A percentile compares a stretch with the other conserved stretches of the same genome.
phyloP scores from a whole-genome alignment of 345 rosid species.

The Brassica juncea region DNA sequence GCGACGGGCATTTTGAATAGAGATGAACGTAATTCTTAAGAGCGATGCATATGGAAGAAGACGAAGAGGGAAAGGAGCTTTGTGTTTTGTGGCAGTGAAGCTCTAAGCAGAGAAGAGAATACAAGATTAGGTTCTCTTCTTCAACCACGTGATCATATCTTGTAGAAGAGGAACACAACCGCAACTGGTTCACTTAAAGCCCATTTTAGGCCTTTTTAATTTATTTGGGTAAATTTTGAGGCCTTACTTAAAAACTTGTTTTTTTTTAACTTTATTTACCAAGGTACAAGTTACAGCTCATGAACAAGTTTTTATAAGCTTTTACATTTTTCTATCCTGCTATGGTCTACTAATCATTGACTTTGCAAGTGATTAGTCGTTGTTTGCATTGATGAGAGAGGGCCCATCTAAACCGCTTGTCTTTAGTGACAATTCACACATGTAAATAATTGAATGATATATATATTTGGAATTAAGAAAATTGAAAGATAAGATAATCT shows the following conservation, averaged over 20 bases:
- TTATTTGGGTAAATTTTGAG: background rate
- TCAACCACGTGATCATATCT: background rate
- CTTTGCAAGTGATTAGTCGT: constrained; percentile 4
- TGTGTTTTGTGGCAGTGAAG: constrained; percentile 36
- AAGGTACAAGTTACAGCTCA: background rate
- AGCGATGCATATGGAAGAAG: constrained; percentile 23
- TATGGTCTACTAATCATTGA: constrained; percentile 6
- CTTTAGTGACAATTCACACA: constrained; percentile 21
- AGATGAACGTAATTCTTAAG: background rate
- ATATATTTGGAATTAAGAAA: background rate
- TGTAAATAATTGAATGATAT: constrained; percentile 1
- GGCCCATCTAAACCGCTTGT: constrained; percentile 14
- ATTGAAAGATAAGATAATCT: background rate
- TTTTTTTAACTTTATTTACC: too few species aligned
- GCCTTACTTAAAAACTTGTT: background rate
- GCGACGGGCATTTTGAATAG: constrained; percentile 34
- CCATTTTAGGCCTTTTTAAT: background rate
- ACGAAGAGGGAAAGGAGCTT: background rate
- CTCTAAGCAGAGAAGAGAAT: constrained; percentile 3
- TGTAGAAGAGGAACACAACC: background rate
- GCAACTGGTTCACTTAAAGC: background rate
- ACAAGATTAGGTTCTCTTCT: constrained; percentile 29
- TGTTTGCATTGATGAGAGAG: constrained; percentile 4
- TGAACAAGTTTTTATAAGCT: background rate
- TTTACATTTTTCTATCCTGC: background rate